Conservation (phyloP, 306 rosid genomes). For the Vigna angularis region DNA sequence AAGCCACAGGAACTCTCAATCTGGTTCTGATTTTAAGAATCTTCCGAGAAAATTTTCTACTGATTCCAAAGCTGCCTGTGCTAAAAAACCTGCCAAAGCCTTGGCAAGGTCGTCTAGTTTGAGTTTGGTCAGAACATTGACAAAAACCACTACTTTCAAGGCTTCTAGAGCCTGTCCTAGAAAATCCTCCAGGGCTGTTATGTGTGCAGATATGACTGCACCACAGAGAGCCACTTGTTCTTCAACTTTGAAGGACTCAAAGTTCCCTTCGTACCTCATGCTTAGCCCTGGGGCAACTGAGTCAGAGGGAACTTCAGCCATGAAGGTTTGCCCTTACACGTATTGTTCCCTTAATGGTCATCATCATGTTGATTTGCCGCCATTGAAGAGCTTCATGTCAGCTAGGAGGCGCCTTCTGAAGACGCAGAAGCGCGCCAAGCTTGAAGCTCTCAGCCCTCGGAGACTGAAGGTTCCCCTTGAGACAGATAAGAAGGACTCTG, state of each 20-base stretch:
- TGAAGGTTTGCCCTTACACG: slow-evolving; percentile 86
- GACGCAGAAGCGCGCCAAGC: slow-evolving; percentile 57
- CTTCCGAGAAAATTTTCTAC: slow-evolving; percentile 40
- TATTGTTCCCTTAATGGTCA: slow-evolving; percentile 97
- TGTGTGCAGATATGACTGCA: slow-evolving; percentile 57
- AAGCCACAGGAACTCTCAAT: slow-evolving; percentile 56
- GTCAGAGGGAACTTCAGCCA: slow-evolving; percentile 76
- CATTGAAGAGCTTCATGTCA: slow-evolving; percentile 83
- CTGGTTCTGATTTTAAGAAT: slow-evolving; percentile 51
- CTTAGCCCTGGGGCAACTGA: slow-evolving; percentile 79
- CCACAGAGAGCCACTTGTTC: slow-evolving; percentile 82
- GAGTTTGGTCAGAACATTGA: slow-evolving; percentile 71
- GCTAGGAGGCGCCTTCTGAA: slow-evolving; percentile 72
- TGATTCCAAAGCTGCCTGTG: slow-evolving; percentile 49
- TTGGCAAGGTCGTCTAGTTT: slow-evolving; percentile 59
- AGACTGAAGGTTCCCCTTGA: slow-evolving; percentile 45
- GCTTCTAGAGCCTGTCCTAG: slow-evolving; percentile 57
- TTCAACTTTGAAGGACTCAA: slow-evolving; percentile 83
- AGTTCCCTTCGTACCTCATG: slow-evolving; percentile 72
- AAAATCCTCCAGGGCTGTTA: slow-evolving; percentile 60
- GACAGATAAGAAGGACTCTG: slow-evolving; percentile 43
- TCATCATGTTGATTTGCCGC: slow-evolving; percentile 67
- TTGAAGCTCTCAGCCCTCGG: slow-evolving; percentile 56
- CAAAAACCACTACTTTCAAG: slow-evolving; percentile 78
- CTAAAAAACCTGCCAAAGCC: slow-evolving; percentile 52